Percentiles rank a stretch among this genome's conserved stretches.
These are phyloP conservation scores for Metschnikowia shivogae DNA, from an alignment of 805 yeast genomes.

Conservation along the genomic window DNA sequence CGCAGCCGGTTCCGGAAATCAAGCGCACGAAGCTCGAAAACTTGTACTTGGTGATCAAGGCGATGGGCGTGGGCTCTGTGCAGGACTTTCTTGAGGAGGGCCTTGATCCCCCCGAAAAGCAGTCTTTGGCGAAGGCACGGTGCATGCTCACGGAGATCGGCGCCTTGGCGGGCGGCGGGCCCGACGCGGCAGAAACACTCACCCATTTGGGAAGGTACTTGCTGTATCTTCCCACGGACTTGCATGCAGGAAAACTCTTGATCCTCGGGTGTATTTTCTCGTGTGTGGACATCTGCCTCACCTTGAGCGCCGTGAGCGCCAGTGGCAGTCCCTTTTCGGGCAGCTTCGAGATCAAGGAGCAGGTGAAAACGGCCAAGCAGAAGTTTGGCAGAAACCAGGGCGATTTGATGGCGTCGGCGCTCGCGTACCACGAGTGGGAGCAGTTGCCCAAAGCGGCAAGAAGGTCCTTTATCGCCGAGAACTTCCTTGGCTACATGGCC, in stretches of 20 bases:
- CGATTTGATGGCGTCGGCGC: conserved; percentile 65
- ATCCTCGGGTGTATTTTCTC: conserved; percentile 81
- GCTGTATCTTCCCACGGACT: conserved; percentile 80
- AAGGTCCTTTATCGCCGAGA: conserved; percentile 48
- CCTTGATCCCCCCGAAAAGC: conserved; percentile 70
- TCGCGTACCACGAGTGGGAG: conserved; percentile 55
- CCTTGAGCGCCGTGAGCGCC: conserved; percentile 73
- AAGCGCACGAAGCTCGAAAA: conserved; percentile 79
- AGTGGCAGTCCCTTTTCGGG: conserved; percentile 71
- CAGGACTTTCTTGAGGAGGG: conserved; percentile 66
- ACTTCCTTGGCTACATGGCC: conserved; percentile 57
- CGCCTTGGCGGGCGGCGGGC: conserved; percentile 42
- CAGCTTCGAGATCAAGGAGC: conserved; percentile 60
- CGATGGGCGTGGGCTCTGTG: conserved; percentile 82
- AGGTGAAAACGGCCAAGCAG: conserved; percentile 44
- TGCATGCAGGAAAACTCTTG: conserved; percentile 77
- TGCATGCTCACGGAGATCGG: conserved; percentile 64
- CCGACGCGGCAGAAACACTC: conserved; percentile 35
- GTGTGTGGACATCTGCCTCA: conserved; percentile 70
- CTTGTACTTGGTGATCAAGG: conserved; percentile 74
- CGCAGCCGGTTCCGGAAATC: conserved; percentile 85
- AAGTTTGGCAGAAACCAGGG: conserved; percentile 52
- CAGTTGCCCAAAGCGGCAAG: conserved; percentile 15
- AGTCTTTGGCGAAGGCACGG: conserved; percentile 49
- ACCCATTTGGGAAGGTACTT: conserved; percentile 79